Conservation (phyloP, 352 stramenopile genomes). For the Globisporangium emineosum region DNA sequence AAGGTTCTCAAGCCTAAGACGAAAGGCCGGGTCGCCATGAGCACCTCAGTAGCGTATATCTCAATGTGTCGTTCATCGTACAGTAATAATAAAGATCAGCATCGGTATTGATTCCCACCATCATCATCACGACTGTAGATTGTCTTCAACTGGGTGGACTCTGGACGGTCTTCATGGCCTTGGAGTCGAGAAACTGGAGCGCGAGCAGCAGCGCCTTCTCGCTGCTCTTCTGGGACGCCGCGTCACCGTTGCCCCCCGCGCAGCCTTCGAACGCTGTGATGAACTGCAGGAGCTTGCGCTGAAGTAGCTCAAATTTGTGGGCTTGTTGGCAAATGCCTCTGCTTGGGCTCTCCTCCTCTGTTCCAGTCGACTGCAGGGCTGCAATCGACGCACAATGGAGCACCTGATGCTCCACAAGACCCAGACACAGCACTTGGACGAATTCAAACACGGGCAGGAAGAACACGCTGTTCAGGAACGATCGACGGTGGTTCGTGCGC, state of each 20-base stretch:
- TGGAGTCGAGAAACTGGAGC: constrained; percentile 37
- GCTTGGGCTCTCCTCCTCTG: background rate
- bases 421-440: constrained; percentile 39
- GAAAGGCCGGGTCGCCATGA: background rate
- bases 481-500: constrained; percentile 58
- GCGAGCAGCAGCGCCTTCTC: constrained; percentile 58
- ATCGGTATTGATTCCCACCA: background rate
- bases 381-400: constrained; percentile 21
- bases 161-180: constrained; percentile 1
- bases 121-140: background rate
- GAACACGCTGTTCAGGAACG: constrained; percentile 47
- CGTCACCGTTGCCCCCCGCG: constrained; percentile 17
- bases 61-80: background rate
- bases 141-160: background rate
- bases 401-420: constrained; percentile 50
- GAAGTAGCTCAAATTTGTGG: constrained; percentile 38
- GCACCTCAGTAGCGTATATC: background rate
- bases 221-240: constrained; percentile 37
- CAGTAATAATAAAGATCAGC: background rate
- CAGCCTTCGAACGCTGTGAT: constrained; percentile 70
- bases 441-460: constrained; percentile 46
- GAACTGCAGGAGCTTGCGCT: constrained; percentile 63
- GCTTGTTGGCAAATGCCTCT: constrained; percentile 17
- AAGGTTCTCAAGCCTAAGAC: background rate
- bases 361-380: background rate